A percentile compares a stretch with the other conserved stretches of the same genome.
These are phyloP conservation scores for Parathielavia appendiculata DNA, from an alignment of 495 filamentous ascomycete genomes.

Conservation along the genomic window DNA sequence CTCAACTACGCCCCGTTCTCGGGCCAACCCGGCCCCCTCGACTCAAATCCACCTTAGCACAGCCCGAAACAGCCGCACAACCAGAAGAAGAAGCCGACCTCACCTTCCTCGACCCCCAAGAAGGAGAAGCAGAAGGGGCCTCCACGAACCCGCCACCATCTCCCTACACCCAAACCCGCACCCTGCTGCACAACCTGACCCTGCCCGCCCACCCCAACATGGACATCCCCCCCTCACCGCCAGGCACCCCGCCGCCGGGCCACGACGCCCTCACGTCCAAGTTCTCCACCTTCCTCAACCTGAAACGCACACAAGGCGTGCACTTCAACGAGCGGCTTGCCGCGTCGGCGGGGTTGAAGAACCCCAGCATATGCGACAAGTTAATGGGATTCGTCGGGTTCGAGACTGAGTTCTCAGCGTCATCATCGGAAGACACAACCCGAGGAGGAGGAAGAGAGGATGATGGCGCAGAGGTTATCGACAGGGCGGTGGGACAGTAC, in stretches of 20 bases:
- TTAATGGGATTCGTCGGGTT: conserved; percentile 78
- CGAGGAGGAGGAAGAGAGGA: no score
- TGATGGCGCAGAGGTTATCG: not conserved
- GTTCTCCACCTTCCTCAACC: conserved; percentile 72
- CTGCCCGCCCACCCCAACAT: conserved; percentile 75
- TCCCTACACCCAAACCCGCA: conserved; percentile 62
- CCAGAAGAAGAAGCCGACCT: conserved; percentile 19
- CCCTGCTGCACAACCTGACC: conserved; percentile 71
- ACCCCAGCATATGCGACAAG: conserved; percentile 74
- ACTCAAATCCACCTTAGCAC: conserved; percentile 9
- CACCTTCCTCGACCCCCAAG: conserved; percentile 18
- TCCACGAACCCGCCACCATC: conserved; percentile 44
- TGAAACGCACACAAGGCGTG: conserved; percentile 72
- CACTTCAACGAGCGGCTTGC: conserved; percentile 89
- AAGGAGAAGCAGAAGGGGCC: not conserved
- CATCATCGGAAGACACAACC: not conserved
- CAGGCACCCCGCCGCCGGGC: conserved; percentile 60
- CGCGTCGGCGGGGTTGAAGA: conserved; percentile 63
- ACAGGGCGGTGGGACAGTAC: conserved; percentile 53
- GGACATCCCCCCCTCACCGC: conserved; percentile 79
- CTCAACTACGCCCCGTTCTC: conserved; percentile 33
- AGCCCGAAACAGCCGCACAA: conserved; percentile 8
- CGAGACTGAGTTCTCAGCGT: conserved; percentile 26
- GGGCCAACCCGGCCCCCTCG: conserved; percentile 29
- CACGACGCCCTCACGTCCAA: conserved; percentile 57